These are phyloP conservation scores for Trichoderma erinaceum DNA, from an alignment of 495 filamentous ascomycete genomes.

Conservation along the genomic window DNA sequence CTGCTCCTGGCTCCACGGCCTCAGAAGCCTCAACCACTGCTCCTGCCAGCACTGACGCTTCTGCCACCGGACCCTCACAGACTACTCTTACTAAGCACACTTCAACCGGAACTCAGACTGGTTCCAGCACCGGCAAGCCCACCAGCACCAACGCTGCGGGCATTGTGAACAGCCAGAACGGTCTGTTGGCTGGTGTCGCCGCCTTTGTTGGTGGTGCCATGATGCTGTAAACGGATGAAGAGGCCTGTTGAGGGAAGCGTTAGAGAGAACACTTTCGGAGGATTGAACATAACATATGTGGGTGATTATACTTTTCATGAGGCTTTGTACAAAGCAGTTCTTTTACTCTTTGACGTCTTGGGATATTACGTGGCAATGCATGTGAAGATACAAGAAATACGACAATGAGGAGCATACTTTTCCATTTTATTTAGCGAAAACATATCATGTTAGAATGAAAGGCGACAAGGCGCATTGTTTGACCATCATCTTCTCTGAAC, in stretches of 20 bases:
- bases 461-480: too few relatives aligned
- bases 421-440: not conserved
- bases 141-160: conserved; percentile 30
- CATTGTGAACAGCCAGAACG: conserved; percentile 31
- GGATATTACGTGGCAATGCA: not conserved
- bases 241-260: not conserved
- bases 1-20: not conserved
- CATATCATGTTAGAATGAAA: too few relatives aligned
- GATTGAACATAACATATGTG: not conserved
- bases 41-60: not conserved
- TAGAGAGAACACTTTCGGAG: not conserved
- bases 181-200: conserved; percentile 24
- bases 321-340: not conserved
- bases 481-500: too few relatives aligned
- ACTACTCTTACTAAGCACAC: conserved; percentile 21
- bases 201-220: conserved; percentile 25
- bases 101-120: conserved; percentile 17
- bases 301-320: not conserved
- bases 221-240: conserved; percentile 19
- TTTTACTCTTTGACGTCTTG: not conserved
- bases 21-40: not conserved
- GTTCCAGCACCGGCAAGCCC: conserved; percentile 1
- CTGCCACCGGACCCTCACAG: not conserved
- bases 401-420: not conserved
- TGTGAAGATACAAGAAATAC: not conserved